phyloP scores from a whole-genome alignment of 139 green algal genomes.

The Asterochloris erici region DNA sequence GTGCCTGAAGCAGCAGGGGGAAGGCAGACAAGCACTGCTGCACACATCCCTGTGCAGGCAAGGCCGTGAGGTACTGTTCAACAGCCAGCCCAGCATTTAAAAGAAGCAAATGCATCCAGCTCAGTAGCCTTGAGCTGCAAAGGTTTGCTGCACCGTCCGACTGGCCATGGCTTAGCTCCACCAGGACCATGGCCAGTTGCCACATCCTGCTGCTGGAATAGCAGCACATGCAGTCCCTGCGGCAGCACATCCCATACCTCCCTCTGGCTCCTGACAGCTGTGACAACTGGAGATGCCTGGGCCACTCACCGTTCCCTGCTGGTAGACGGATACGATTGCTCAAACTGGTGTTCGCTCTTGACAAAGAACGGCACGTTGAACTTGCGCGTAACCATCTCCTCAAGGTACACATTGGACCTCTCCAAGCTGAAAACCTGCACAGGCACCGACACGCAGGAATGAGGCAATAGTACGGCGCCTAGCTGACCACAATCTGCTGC shows the following conservation, averaged over 20 bases:
- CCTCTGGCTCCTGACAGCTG: background rate
- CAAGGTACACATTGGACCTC: background rate
- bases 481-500: background rate
- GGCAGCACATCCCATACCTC: background rate
- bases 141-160: background rate
- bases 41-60: background rate
- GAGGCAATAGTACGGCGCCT: background rate
- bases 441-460: background rate
- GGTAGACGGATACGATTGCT: constrained; percentile 7
- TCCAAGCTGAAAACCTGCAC: constrained; percentile 29
- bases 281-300: background rate
- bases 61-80: background rate
- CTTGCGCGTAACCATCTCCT: constrained; percentile 11
- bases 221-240: background rate
- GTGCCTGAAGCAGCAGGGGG: background rate
- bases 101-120: no score
- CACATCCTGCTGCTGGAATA: background rate
- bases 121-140: background rate
- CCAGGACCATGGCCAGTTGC: background rate
- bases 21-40: background rate
- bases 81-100: background rate
- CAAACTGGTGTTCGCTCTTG: constrained; percentile 20
- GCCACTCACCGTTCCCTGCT: constrained; percentile 22
- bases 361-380: constrained; percentile 24
- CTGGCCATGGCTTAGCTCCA: background rate